Percentiles rank a stretch among this genome's conserved stretches.
phyloP scores from a whole-genome alignment of 2,329 filamentous ascomycete species.

The Cladosporium phlei region DNA sequence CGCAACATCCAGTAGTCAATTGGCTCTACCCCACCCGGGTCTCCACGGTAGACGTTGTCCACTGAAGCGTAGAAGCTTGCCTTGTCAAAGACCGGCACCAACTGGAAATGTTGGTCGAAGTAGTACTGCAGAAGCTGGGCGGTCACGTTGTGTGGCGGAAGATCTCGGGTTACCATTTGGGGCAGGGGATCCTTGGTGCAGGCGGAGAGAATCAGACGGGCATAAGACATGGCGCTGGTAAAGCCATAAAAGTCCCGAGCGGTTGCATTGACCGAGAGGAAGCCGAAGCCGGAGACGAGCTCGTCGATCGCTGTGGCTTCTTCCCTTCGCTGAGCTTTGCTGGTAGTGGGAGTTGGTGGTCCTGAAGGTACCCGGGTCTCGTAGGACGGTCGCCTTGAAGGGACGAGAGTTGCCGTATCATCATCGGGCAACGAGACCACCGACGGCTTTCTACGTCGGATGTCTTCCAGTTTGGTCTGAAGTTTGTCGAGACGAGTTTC shows the following conservation, averaged over 20 bases:
- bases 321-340: conserved; percentile 45
- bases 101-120: conserved; percentile 71
- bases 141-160: conserved; percentile 68
- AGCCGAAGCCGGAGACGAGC: conserved; percentile 88
- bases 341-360: conserved; percentile 29
- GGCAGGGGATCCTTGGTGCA: conserved; percentile 70
- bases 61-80: conserved; percentile 71
- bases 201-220: conserved; percentile 79
- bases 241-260: conserved; percentile 90
- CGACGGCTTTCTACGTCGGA: conserved; percentile 66
- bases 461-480: conserved; percentile 64
- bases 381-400: conserved; percentile 47
- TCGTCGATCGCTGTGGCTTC: conserved; percentile 88
- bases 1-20: conserved; percentile 82
- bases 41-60: conserved; percentile 73
- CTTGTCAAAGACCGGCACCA: conserved; percentile 80
- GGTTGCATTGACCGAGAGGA: conserved; percentile 90
- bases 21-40: conserved; percentile 55
- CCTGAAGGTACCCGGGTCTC: conserved; percentile 11
- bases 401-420: conserved; percentile 35
- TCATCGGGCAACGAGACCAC: conserved; percentile 63
- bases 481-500: conserved; percentile 86
- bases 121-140: conserved; percentile 74
- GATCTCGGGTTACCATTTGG: conserved; percentile 50
- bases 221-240: conserved; percentile 85